These are phyloP conservation scores for Penicillium sp. DNA, from an alignment of 2,329 filamentous ascomycete species.

Conservation along the genomic window DNA sequence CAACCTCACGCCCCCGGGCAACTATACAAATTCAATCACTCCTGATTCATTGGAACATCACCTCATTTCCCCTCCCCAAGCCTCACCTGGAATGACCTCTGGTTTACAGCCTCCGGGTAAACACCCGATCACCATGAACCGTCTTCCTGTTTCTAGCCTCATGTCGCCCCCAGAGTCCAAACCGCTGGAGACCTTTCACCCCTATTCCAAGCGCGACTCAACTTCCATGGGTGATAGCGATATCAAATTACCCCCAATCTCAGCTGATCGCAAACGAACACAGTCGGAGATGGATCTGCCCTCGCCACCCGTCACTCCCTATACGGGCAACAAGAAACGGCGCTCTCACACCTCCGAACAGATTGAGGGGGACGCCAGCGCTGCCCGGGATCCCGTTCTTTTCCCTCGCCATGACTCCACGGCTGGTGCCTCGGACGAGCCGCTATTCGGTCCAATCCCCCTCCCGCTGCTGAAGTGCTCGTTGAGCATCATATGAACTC, in stretches of 20 bases:
- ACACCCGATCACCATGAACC: slow-evolving; percentile 37
- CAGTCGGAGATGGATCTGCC: slow-evolving; percentile 43
- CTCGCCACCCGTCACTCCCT: slow-evolving; percentile 45
- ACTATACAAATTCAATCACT: not conserved
- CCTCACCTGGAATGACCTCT: slow-evolving; percentile 25
- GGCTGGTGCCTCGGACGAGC: slow-evolving; percentile 35
- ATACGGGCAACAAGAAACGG: slow-evolving; percentile 39
- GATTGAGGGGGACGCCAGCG: slow-evolving; percentile 28
- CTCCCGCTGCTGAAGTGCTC: slow-evolving; percentile 33
- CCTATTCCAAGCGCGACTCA: slow-evolving; percentile 25
- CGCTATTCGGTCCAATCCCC: slow-evolving; percentile 39
- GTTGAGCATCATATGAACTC: slow-evolving; percentile 42
- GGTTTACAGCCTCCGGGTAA: slow-evolving; percentile 20
- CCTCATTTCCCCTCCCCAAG: not conserved
- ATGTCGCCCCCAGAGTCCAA: slow-evolving; percentile 48
- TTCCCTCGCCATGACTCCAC: slow-evolving; percentile 38
- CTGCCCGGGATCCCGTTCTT: slow-evolving; percentile 39
- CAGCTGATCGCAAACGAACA: slow-evolving; percentile 38
- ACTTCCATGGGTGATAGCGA: slow-evolving; percentile 29
- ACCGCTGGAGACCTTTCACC: slow-evolving; percentile 47
- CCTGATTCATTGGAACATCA: not conserved
- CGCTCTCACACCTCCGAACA: slow-evolving; percentile 32
- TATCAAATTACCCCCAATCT: slow-evolving; percentile 40
- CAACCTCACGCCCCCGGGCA: not conserved
- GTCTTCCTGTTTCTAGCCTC: slow-evolving; percentile 42